Evolutionary conservation across 169 alveolate genomes (phyloP), one percentile per base, ranked within the genome.

Genomic region (Plasmodium gonderi): DNA sequence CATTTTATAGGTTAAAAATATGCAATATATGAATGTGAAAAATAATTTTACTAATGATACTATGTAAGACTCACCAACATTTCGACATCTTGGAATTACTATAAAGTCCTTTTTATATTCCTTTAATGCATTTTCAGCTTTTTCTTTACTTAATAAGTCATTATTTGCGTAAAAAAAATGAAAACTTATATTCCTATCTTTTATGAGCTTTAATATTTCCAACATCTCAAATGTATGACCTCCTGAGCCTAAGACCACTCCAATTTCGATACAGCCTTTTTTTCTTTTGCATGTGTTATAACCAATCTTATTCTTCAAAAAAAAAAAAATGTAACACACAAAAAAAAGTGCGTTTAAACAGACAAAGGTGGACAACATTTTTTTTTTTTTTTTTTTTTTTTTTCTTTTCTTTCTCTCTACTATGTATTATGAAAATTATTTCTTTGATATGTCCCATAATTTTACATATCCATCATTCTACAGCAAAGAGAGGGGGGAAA

Each of bases 231-330:
- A 83, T 47, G 92, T 83, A 45, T 83, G 92, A 5, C 92, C 92
- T 44, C 92, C 92, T 29, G 92, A 83, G 60, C 92, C 92, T 60
- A 83, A 33, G 42, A 83, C 92, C 44, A 83, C 92, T 20, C 92
- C 92, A 12, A 83, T 83, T 83, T 83, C 92, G 26, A 67, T 44
- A 23, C 36, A 31, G 31, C 77, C 83, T 14, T 83, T 83, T 83
- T 72, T 26, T 45, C 17, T 44, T n/a, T 64, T 64, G 64, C 77
- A 23, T 83, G 75, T 45, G 38, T 44, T 29, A 23, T 51, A 31
- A 33, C 60, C 26, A 49, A 79, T 17, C 44, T 8, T 81, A 69
- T 51, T 47, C 64, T 69, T 83, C 80, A 60, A 80, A 40, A 60
- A 64, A 31, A 72, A 29, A 79, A 49, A 65, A 31, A 31, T 45